Evolutionary conservation across 2,329 filamentous ascomycete species (phyloP).

Genomic region (Colletotrichum ledebouriae): DNA sequence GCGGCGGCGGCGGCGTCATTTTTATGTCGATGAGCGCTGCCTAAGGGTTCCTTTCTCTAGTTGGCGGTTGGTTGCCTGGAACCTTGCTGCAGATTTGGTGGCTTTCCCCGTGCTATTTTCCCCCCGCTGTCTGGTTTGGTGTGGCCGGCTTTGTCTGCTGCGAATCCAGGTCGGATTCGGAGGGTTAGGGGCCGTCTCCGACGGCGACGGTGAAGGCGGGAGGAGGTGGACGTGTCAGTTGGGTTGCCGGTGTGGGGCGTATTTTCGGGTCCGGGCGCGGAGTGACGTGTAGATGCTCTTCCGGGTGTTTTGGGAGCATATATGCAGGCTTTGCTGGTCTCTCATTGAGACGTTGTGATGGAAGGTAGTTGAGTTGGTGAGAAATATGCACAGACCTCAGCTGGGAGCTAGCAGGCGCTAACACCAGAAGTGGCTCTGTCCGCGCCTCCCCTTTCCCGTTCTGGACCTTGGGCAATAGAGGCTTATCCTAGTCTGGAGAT

Average conservation of each 20-base stretch:
- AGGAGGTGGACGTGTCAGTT: not conserved
- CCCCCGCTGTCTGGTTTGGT: not conserved
- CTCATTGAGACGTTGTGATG: not conserved
- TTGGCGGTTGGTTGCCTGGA: conserved; percentile 4
- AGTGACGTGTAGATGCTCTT: not conserved
- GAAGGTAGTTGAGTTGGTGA: too few relatives aligned
- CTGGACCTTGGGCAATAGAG: not conserved
- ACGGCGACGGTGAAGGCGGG: conserved; percentile 2
- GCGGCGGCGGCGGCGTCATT: not conserved
- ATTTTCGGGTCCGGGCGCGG: conserved; percentile 15
- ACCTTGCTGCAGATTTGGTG: not conserved
- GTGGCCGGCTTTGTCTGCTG: not conserved
- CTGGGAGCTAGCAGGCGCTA: conserved; percentile 12
- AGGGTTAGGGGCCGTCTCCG: conserved; percentile 16
- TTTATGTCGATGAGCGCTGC: conserved; percentile 16
- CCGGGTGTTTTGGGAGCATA: not conserved
- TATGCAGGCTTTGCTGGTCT: not conserved
- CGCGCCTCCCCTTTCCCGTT: not conserved
- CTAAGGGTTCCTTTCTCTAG: not conserved
- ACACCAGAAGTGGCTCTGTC: too few relatives aligned
- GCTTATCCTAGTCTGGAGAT: not conserved
- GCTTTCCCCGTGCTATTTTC: not conserved
- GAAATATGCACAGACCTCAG: not conserved
- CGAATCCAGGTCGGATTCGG: conserved; percentile 8
- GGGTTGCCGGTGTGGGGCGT: conserved; percentile 23